Conservation (phyloP, 306 rosid genomes). For the Geum urbanum region DNA sequence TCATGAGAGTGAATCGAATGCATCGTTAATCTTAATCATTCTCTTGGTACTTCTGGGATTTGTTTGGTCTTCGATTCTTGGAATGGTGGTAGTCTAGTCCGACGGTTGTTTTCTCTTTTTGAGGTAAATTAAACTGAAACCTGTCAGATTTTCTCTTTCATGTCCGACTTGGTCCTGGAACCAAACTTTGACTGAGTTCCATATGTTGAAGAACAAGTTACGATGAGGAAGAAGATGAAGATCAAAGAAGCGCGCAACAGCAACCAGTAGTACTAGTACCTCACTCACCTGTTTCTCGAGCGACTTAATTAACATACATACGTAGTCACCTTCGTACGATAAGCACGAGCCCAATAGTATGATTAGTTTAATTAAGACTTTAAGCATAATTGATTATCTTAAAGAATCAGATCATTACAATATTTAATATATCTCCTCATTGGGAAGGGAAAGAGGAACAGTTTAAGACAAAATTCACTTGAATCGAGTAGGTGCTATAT, state of each 20-base stretch:
- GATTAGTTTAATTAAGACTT: background rate
- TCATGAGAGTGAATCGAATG: background rate
- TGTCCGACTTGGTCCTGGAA: conserved; percentile 1
- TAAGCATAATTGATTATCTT: background rate
- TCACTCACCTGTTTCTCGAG: background rate
- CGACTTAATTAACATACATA: conserved; percentile 15
- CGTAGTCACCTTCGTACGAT: background rate
- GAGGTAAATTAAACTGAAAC: conserved; percentile 26
- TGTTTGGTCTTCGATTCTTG: conserved; percentile 11
- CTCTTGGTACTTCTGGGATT: background rate
- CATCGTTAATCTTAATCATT: background rate
- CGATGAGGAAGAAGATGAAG: conserved; percentile 1
- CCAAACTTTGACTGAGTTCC: conserved; percentile 39
- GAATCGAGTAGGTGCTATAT: background rate
- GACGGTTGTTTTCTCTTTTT: conserved; percentile 18
- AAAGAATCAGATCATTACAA: background rate
- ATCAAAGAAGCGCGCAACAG: background rate
- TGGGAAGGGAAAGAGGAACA: background rate
- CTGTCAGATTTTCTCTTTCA: conserved; percentile 30
- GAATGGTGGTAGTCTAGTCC: conserved; percentile 12
- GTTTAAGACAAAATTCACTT: background rate
- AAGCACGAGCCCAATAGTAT: conserved; percentile 32
- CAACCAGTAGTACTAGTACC: background rate
- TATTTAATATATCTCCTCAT: background rate
- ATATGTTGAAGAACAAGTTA: background rate